Base-by-base conservation (phyloP, 805 yeast genomes). In the Starmerella apis region DNA sequence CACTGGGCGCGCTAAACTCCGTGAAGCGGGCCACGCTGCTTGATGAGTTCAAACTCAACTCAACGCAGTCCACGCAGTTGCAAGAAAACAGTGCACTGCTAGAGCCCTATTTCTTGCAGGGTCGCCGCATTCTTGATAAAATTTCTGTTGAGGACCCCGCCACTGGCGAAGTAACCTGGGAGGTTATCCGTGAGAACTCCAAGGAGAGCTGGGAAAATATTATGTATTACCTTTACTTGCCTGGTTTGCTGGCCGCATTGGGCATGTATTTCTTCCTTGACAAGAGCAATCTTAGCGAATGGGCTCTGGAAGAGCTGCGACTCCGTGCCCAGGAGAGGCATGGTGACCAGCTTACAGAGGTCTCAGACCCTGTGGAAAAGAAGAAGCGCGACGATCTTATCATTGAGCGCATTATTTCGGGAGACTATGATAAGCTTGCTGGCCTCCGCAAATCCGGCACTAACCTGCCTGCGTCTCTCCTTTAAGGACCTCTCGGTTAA, bases 121-220 rank as follows among this genome's bases (percentile, higher is more conserved):
- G 81, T 33, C 80, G 82, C 44, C 72, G 77, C 59, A 81, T 85
- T 59, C 74, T 86, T 56, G 95, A 85, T 65, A 85, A 85, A 68
- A 77, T 85, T 52, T 94, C 95, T 39, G 83, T 77, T 64, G 83
- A 80, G 67, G 92, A 83, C 66, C 79, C 82, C 38, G 71, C 78
- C 35, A 80, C 85, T 16, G 94, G 94, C 32, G 82, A 79, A 60
- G 75, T 84, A 60, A 78, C 79, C 61, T 85, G 92, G 94, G 75
- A 78, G 59, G 69, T 84, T 50, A 79, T 86, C 42, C 74, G 92
- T 55, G 86, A 79, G 63, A 77, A 80, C 48, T 79, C 76, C 60
- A 79, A 79, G 62, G 94, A 85, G 69, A 94, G 94, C 44, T 85
- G 94, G 94, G 94, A 86, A 64, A 71, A 72, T 56, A 72, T 83